Base-by-base conservation (phyloP, 495 filamentous ascomycete genomes). In the Venustampulla echinocandica region DNA sequence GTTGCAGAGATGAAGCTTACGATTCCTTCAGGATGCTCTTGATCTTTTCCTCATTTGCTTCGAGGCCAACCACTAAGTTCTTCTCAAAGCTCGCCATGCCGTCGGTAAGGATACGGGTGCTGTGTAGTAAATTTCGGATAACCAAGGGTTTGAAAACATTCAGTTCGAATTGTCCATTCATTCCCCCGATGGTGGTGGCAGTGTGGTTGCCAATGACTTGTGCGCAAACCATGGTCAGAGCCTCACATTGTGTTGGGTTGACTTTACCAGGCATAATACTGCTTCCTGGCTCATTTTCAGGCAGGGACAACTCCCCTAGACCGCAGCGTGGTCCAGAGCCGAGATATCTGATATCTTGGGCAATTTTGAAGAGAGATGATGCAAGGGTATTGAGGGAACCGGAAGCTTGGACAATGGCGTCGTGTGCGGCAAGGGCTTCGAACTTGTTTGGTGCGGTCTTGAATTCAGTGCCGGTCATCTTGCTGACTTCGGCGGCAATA, bases 251-350 rank as follows among this genome's bases (percentile, higher is more conserved):
- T 20, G 92, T 98, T 25, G 92, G 92, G 75, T 98, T 98, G 58
- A 98, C 92, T 75, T 98, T 98, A 56, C 92, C 92, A 22, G 92
- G 92, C 92, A 98, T 98, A 71, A 98, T 97, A 45, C 85, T 92
- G 57, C 79, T 85, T 38, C 92, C 92, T 14, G 92, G 92, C 75
- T 98, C 92, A 69, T 98, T 98, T 73, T 98, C 92, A 28, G 92
- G 92, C 20, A 98, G 79, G 51, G 71, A 74, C 37, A 98, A 77
- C 69, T 98, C 92, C 44, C 88, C 90, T 10, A 97, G 80, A 55
- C 92, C 92, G 69, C 92, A 98, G 42, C 92, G 85, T 32, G 92
- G 92, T 9, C 92, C 92, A 53, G 87, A 94, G 44, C 93, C 92
- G 15, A 98, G 84, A 71, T 93, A 97, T 51, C 92, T 84, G 59